Conservation (phyloP, 345 rosid species). For the Euphorbia pulcherrima region DNA sequence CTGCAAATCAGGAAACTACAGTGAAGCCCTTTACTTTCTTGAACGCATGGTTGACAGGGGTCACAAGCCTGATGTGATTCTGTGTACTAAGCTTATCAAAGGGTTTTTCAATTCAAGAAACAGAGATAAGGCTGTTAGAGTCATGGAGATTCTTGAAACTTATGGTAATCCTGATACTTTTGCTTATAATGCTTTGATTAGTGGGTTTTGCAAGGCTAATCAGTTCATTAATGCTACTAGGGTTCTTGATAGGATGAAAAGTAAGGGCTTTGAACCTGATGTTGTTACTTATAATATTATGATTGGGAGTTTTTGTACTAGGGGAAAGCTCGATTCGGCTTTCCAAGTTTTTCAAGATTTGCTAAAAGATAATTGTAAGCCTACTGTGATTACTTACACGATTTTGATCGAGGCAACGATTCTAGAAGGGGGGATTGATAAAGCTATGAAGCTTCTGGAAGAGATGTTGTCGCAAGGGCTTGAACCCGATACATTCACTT, state of each 20-base stretch:
- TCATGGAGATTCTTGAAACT: slow-evolving; percentile 70
- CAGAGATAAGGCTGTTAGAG: slow-evolving; percentile 54
- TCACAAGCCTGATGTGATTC: slow-evolving; percentile 58
- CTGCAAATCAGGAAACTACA: slow-evolving; percentile 52
- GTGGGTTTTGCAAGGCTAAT: slow-evolving; percentile 74
- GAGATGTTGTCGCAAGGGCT: slow-evolving; percentile 71
- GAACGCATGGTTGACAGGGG: slow-evolving; percentile 62
- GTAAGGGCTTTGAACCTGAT: slow-evolving; percentile 61
- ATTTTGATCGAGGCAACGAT: slow-evolving; percentile 74
- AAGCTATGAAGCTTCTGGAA: slow-evolving; percentile 71
- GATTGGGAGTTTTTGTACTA: slow-evolving; percentile 66
- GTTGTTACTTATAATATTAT: slow-evolving; percentile 76
- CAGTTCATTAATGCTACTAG: slow-evolving; percentile 52
- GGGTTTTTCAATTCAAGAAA: slow-evolving; percentile 56
- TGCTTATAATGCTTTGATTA: slow-evolving; percentile 75
- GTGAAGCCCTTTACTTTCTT: slow-evolving; percentile 64
- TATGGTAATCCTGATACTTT: slow-evolving; percentile 69
- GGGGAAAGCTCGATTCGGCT: slow-evolving; percentile 67
- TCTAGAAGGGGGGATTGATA: slow-evolving; percentile 49
- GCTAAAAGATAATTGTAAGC: slow-evolving; percentile 56
- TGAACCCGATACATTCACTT: slow-evolving; percentile 60
- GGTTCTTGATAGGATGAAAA: slow-evolving; percentile 65
- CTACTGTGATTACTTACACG: slow-evolving; percentile 74
- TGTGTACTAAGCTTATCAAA: slow-evolving; percentile 77
- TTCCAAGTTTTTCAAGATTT: slow-evolving; percentile 54